phyloP scores from a whole-genome alignment of 108 stramenopile species.

The Parmales sp. region DNA sequence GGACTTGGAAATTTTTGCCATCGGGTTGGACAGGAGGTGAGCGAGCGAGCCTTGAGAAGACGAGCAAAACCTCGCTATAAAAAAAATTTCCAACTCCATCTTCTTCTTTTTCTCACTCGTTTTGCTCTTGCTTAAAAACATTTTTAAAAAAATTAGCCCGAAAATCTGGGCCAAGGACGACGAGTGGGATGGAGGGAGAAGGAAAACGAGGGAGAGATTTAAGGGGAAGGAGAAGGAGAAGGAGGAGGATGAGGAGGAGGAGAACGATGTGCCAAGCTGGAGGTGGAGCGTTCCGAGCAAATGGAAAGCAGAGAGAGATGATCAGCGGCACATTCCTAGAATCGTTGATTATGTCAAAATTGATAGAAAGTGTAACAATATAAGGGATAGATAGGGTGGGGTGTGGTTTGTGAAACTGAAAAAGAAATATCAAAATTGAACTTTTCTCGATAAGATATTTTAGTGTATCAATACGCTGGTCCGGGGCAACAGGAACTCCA shows the following conservation, averaged over 20 bases:
- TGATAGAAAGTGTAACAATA: neutral
- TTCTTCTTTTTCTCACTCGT: neutral
- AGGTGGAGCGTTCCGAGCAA: constrained; percentile 35
- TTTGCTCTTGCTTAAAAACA: neutral
- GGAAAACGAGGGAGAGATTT: neutral
- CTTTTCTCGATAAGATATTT: too few species aligned
- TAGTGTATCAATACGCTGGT: too few species aligned
- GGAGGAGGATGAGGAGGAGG: neutral
- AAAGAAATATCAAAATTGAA: too few species aligned
- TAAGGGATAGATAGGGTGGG: too few species aligned
- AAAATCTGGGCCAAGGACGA: neutral
- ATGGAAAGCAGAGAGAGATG: constrained; percentile 32
- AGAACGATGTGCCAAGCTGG: constrained; percentile 26
- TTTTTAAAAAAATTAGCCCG: constrained; percentile 13
- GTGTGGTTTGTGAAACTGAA: too few species aligned
- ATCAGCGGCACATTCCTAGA: constrained; percentile 27
- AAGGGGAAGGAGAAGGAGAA: neutral
- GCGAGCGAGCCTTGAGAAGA: constrained; percentile 34
- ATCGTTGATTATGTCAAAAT: constrained; percentile 32
- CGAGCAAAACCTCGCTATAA: neutral
- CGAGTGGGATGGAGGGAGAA: neutral
- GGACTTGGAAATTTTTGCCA: constrained; percentile 42
- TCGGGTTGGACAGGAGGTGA: constrained; percentile 40
- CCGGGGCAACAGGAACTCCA: too few species aligned
- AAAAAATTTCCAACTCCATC: neutral